Conservation (phyloP, 78 protist species). For the Pigoraptor vietnamica region DNA sequence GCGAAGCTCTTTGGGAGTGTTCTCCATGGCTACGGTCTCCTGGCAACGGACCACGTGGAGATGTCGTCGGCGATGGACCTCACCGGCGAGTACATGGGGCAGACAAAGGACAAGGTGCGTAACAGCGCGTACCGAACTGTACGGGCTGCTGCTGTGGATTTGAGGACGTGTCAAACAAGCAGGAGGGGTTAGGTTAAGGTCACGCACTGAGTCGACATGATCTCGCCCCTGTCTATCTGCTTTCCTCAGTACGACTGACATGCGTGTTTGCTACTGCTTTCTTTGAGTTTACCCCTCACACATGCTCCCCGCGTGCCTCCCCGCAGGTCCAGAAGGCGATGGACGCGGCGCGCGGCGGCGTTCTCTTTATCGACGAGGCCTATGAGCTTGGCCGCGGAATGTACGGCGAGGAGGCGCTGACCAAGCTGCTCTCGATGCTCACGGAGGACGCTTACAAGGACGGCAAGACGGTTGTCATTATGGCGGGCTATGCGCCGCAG, state of each 20-base stretch:
- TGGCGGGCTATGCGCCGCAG: slow-evolving; percentile 24
- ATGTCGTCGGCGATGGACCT: slow-evolving; percentile 11
- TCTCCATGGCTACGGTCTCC: slow-evolving; percentile 16
- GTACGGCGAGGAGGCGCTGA: not conserved
- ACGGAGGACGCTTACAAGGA: slow-evolving; percentile 5
- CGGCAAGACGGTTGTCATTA: slow-evolving; percentile 20
- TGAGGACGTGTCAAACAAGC: too few species aligned
- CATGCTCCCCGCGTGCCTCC: too few species aligned
- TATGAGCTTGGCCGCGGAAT: slow-evolving; percentile 7
- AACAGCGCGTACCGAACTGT: too few species aligned
- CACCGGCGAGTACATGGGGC: slow-evolving; percentile 21
- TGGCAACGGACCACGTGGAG: not conserved
- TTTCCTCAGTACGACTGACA: too few species aligned
- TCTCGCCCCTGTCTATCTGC: too few species aligned
- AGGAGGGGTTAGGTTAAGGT: too few species aligned
- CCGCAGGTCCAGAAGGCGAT: not conserved
- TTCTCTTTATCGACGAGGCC: slow-evolving; percentile 57
- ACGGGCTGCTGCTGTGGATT: too few species aligned
- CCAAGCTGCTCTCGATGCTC: not conserved
- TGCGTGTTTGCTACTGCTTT: too few species aligned
- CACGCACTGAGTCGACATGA: too few species aligned
- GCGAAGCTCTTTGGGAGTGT: slow-evolving; percentile 21
- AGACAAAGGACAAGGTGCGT: too few species aligned
- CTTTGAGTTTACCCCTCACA: too few species aligned
- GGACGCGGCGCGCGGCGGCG: slow-evolving; percentile 25